These are phyloP conservation scores for Rhododendron ferrugineum DNA, from an alignment of 148 eudicot species.

Conservation along the genomic window DNA sequence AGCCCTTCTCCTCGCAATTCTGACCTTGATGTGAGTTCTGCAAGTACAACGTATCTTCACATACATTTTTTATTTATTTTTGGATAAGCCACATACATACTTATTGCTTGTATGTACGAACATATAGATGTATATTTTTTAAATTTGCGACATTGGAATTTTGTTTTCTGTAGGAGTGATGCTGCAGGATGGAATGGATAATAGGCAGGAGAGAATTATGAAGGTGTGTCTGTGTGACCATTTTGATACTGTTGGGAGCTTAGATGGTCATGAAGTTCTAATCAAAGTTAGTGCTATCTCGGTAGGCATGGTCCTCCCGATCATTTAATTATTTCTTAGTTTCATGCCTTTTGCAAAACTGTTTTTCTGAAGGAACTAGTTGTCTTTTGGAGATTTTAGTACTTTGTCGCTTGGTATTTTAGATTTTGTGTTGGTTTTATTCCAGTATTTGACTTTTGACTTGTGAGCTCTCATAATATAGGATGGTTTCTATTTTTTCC, in stretches of 20 bases:
- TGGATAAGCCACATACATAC: background rate
- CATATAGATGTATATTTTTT: background rate
- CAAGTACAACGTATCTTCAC: background rate
- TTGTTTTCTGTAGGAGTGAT: slow-evolving; percentile 31
- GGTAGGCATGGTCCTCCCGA: slow-evolving; percentile 25
- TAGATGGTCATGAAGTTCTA: background rate
- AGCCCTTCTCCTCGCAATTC: slow-evolving; percentile 35
- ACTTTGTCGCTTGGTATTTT: slow-evolving; percentile 8
- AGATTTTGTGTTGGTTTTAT: slow-evolving; percentile 8
- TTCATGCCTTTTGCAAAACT: slow-evolving; percentile 1
- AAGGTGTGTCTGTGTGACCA: background rate
- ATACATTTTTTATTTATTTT: background rate
- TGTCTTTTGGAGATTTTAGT: background rate
- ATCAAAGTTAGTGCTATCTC: slow-evolving; percentile 14
- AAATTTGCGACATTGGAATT: slow-evolving; percentile 7
- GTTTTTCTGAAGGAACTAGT: background rate
- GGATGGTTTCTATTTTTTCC: background rate
- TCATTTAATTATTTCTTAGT: background rate
- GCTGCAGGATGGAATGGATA: background rate
- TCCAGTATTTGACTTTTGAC: background rate
- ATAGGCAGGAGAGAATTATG: background rate
- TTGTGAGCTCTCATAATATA: background rate
- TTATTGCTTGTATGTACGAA: background rate
- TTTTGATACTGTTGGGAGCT: background rate
- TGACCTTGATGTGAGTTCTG: slow-evolving; percentile 31